phyloP scores from a whole-genome alignment of 306 rosid genomes.

The Quercus aquifolioides region DNA sequence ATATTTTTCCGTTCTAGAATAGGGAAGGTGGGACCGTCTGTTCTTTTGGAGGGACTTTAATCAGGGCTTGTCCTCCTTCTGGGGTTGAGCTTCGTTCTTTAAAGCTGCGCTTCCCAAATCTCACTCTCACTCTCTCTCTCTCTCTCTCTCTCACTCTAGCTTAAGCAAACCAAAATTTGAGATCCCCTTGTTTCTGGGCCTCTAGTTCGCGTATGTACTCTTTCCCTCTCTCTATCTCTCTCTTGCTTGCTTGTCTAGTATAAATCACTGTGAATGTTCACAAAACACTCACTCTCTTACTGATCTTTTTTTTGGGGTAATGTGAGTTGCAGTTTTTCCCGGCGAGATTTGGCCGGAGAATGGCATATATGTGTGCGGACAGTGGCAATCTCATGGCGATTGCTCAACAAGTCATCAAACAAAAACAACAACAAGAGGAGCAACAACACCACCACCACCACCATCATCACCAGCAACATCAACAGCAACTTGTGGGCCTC shows the following conservation, averaged over 20 bases:
- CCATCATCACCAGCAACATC: conserved; percentile 21
- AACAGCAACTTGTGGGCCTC: conserved; percentile 34
- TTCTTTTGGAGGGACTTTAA: conserved; percentile 12
- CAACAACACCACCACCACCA: conserved; percentile 49
- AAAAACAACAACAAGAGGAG: conserved; percentile 83
- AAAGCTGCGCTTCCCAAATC: background rate
- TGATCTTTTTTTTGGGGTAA: conserved; percentile 17
- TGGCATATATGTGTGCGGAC: conserved; percentile 95
- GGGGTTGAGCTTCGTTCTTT: background rate
- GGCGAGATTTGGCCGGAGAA: conserved; percentile 49
- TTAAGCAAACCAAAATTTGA: conserved; percentile 4
- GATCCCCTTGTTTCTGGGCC: conserved; percentile 22
- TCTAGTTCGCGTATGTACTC: conserved; percentile 15
- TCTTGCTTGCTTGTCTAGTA: background rate
- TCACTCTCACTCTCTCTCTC: conserved; percentile 2
- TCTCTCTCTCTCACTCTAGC: background rate
- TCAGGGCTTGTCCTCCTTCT: conserved; percentile 8
- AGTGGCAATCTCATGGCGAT: conserved; percentile 98
- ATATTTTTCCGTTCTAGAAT: too few species aligned
- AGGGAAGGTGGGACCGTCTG: background rate
- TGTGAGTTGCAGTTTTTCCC: conserved; percentile 44
- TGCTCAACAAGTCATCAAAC: conserved; percentile 95
- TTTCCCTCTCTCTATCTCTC: background rate
- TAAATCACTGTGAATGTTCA: background rate
- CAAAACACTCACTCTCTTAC: background rate